phyloP scores from a whole-genome alignment of 805 yeast genomes.

The Yarrowia sp. region DNA sequence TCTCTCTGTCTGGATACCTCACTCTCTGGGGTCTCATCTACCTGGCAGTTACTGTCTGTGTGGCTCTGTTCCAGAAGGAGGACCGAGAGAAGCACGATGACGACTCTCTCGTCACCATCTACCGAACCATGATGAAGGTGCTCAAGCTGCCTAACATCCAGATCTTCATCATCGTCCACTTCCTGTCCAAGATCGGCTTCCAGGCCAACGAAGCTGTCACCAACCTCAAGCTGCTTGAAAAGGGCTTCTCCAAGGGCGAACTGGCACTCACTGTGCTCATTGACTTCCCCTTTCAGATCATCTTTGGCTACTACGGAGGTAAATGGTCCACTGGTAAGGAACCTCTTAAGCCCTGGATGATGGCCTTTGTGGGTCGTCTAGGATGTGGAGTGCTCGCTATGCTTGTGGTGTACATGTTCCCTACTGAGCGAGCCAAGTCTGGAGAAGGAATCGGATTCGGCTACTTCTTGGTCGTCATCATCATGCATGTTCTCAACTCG shows the following conservation, averaged over 20 bases:
- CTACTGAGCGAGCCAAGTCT: conserved; percentile 52
- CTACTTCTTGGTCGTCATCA: conserved; percentile 74
- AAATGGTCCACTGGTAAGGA: conserved; percentile 81
- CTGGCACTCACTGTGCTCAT: conserved; percentile 89
- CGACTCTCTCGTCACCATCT: conserved; percentile 48
- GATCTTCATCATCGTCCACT: conserved; percentile 72
- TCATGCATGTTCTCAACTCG: conserved; percentile 84
- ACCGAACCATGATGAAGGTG: conserved; percentile 50
- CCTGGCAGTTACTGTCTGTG: conserved; percentile 66
- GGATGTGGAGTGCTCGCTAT: conserved; percentile 79
- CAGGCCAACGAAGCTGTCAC: conserved; percentile 97
- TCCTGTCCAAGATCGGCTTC: conserved; percentile 87
- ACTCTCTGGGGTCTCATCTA: conserved; percentile 78
- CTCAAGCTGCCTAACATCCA: conserved; percentile 69
- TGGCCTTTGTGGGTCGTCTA: conserved; percentile 83
- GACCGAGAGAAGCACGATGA: conserved; percentile 58
- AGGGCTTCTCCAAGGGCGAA: conserved; percentile 92
- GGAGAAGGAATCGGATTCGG: conserved; percentile 55
- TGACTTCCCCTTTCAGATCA: conserved; percentile 94
- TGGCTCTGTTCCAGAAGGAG: conserved; percentile 70
- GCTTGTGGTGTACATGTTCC: conserved; percentile 73
- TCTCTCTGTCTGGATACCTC: conserved; percentile 78
- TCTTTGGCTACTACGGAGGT: conserved; percentile 95
- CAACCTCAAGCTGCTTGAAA: conserved; percentile 85
- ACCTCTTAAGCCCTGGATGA: conserved; percentile 85